A percentile compares a stretch with the other conserved stretches of the same genome.
Evolutionary conservation across 805 yeast genomes (phyloP).

Genomic region (Spencermartinsiella europaea): DNA sequence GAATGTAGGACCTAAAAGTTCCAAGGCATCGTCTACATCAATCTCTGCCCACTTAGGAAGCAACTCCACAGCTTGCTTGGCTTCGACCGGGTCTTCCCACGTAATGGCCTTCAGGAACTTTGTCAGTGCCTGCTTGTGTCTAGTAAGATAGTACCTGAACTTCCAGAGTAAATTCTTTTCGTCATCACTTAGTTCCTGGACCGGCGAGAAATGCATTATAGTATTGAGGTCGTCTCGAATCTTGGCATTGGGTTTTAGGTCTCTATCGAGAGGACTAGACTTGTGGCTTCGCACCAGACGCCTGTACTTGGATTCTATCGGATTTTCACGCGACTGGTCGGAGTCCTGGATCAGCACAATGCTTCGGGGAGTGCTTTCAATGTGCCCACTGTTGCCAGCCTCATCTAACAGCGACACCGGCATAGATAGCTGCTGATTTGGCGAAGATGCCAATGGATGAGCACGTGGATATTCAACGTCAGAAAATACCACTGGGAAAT

Average conservation of each 20-base stretch:
- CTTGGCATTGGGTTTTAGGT: slow-evolving; percentile 82
- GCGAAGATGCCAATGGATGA: slow-evolving; percentile 15
- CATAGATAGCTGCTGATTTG: slow-evolving; percentile 24
- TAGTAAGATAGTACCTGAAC: slow-evolving; percentile 74
- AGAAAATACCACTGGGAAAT: slow-evolving; percentile 64
- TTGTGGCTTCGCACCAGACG: slow-evolving; percentile 79
- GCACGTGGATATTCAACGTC: slow-evolving; percentile 42
- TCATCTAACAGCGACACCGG: slow-evolving; percentile 24
- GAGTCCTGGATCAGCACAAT: slow-evolving; percentile 54
- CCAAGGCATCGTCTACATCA: slow-evolving; percentile 81
- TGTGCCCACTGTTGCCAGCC: background rate
- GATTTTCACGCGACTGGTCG: slow-evolving; percentile 64
- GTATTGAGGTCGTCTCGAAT: slow-evolving; percentile 65
- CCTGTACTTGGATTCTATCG: slow-evolving; percentile 83
- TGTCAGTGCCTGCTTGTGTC: slow-evolving; percentile 61
- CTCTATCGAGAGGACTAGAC: slow-evolving; percentile 70
- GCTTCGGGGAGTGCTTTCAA: background rate
- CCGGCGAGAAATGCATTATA: slow-evolving; percentile 75
- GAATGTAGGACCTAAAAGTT: slow-evolving; percentile 74
- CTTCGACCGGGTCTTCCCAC: slow-evolving; percentile 81
- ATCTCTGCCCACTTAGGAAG: slow-evolving; percentile 68
- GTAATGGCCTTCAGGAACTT: slow-evolving; percentile 83
- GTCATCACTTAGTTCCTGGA: slow-evolving; percentile 69
- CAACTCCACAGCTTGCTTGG: slow-evolving; percentile 69
- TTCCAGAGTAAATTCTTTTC: slow-evolving; percentile 90